Conservation (phyloP, 2,329 filamentous ascomycete species). For the Trichoderma lentiforme region DNA sequence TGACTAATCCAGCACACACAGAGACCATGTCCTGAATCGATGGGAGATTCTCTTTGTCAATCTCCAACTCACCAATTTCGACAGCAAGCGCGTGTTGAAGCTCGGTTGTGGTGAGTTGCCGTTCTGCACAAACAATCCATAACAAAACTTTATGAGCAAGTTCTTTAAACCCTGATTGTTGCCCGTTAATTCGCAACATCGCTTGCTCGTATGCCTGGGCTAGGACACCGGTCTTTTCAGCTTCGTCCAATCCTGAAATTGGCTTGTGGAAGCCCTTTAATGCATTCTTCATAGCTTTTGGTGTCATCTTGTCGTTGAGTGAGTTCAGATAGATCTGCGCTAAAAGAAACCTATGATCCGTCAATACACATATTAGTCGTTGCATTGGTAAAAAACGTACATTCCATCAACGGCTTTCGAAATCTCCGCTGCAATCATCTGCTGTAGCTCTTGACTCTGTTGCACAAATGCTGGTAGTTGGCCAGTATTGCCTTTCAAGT, state of each 20-base stretch:
- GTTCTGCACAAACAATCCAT: background rate
- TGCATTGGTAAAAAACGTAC: background rate
- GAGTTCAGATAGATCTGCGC: background rate
- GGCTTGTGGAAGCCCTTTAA: background rate
- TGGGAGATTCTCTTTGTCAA: background rate
- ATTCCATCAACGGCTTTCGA: background rate
- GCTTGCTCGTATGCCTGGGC: background rate
- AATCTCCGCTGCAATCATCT: background rate
- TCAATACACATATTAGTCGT: background rate
- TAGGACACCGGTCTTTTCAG: background rate
- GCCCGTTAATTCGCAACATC: background rate
- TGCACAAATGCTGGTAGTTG: background rate
- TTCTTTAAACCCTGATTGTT: background rate
- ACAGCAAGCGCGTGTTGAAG: background rate
- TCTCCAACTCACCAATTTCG: background rate
- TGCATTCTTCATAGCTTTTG: background rate
- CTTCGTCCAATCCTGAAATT: background rate
- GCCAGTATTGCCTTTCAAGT: background rate
- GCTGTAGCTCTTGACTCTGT: background rate
- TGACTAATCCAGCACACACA: constrained; percentile 1
- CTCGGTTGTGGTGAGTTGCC: background rate
- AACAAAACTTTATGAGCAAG: background rate
- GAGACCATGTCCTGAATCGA: background rate
- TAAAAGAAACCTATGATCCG: background rate
- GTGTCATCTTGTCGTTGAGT: background rate